phyloP scores from a whole-genome alignment of 1,284 basidiomycete species.

The Ceratobasidium sp. region DNA sequence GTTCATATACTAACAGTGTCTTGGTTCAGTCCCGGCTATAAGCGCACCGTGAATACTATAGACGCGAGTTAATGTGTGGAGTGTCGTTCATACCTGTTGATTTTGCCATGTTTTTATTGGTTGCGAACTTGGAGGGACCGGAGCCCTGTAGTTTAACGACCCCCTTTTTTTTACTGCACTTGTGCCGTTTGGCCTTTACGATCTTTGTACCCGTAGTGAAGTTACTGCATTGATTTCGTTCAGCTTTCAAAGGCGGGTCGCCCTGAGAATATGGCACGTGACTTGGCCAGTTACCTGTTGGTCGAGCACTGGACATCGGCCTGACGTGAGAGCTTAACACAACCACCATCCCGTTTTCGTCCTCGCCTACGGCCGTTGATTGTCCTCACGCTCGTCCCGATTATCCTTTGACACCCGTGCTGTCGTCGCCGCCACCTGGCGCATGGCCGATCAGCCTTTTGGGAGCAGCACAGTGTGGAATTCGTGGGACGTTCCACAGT shows the following conservation, averaged over 20 bases:
- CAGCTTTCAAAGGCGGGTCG: neutral
- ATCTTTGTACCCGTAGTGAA: conserved; percentile 32
- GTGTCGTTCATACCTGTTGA: conserved; percentile 20
- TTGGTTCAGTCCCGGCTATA: conserved; percentile 19
- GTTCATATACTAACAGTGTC: neutral
- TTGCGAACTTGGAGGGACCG: conserved; percentile 34
- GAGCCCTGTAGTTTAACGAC: conserved; percentile 37
- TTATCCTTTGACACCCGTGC: neutral
- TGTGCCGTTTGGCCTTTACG: conserved; percentile 37
- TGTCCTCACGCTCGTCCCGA: neutral
- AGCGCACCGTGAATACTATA: neutral
- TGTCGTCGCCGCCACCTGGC: neutral
- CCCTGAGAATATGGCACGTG: conserved; percentile 11
- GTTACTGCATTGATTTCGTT: conserved; percentile 24
- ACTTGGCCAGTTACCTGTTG: conserved; percentile 1
- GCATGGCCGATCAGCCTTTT: conserved; percentile 16
- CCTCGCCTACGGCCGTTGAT: neutral
- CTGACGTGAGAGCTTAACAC: conserved; percentile 10
- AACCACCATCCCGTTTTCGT: neutral
- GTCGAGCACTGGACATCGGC: conserved; percentile 20
- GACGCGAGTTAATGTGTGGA: neutral
- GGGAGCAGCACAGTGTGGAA: neutral
- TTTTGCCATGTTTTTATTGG: conserved; percentile 25
- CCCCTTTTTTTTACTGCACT: conserved; percentile 23
- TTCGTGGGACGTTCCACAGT: neutral